Evolutionary conservation across 805 yeast genomes (phyloP).

Genomic region (Kluyveromyces siamensis): DNA sequence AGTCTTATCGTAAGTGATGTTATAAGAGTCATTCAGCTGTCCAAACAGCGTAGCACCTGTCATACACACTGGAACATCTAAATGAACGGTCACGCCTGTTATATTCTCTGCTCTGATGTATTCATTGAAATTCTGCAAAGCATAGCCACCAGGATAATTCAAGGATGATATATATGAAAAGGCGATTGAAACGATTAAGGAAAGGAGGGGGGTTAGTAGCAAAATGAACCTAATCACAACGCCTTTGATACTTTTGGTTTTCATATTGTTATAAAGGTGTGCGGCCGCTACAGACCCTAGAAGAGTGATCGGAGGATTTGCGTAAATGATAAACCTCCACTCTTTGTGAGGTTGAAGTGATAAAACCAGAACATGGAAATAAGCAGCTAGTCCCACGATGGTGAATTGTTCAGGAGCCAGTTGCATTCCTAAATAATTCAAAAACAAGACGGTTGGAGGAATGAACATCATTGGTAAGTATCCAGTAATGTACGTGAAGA

Average conservation of each 20-base stretch:
- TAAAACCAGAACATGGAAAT: constrained; percentile 50
- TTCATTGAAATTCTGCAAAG: constrained; percentile 46
- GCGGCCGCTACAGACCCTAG: constrained; percentile 56
- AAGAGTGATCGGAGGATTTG: constrained; percentile 58
- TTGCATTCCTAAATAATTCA: constrained; percentile 31
- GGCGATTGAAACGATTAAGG: constrained; percentile 35
- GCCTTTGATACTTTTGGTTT: constrained; percentile 12
- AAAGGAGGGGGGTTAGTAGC: constrained; percentile 26
- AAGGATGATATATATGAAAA: constrained; percentile 56
- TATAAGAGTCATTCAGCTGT: constrained; percentile 37
- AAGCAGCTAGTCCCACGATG: constrained; percentile 41
- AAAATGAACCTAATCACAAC: constrained; percentile 25
- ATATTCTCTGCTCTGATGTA: constrained; percentile 25
- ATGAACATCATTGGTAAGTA: constrained; percentile 33
- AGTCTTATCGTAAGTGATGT: constrained; percentile 61
- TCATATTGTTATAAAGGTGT: constrained; percentile 28
- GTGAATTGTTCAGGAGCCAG: constrained; percentile 32
- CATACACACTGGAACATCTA: constrained; percentile 79
- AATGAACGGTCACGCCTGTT: constrained; percentile 41
- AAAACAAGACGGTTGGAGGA: constrained; percentile 37
- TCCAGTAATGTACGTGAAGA: constrained; percentile 51
- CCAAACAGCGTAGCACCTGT: constrained; percentile 76
- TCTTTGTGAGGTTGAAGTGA: constrained; percentile 89
- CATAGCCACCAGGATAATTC: constrained; percentile 89
- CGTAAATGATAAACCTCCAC: constrained; percentile 81